phyloP scores from a whole-genome alignment of 2,329 filamentous ascomycete genomes.

The Rhynchosporium secalis region DNA sequence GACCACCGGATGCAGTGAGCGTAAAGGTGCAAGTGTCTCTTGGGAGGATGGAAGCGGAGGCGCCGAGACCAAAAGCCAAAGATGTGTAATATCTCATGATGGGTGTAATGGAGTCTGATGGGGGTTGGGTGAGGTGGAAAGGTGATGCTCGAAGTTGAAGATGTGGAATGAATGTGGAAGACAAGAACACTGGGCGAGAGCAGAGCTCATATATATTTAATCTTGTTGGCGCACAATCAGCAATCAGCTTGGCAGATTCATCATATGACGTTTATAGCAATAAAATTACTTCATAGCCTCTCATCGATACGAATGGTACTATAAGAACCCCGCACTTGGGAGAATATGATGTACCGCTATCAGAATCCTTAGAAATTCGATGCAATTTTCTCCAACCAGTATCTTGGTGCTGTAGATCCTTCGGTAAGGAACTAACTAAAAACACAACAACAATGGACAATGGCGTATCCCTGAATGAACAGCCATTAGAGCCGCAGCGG shows the following conservation, averaged over 20 bases:
- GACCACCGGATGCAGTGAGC: constrained; percentile 49
- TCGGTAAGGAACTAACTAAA: neutral
- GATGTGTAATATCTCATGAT: constrained; percentile 45
- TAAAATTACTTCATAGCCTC: constrained; percentile 4
- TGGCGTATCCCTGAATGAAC: neutral
- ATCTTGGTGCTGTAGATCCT: neutral
- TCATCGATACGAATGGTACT: neutral
- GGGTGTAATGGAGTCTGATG: neutral
- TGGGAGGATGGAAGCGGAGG: constrained; percentile 44
- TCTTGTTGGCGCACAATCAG: too few relatives aligned
- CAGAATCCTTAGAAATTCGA: neutral
- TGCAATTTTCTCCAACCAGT: neutral
- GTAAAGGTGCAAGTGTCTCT: constrained; percentile 48
- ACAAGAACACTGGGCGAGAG: neutral
- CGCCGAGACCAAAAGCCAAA: constrained; percentile 40
- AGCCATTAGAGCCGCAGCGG: neutral
- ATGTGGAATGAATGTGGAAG: neutral
- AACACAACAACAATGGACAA: neutral
- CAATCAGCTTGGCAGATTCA: neutral
- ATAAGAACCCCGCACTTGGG: neutral
- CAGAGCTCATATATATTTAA: neutral
- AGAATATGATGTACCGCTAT: neutral
- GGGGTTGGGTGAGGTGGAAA: neutral
- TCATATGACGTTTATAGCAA: neutral
- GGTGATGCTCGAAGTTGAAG: neutral